Evolutionary conservation across 2,329 filamentous ascomycete species (phyloP).

Genomic region (Trichoderma sp.): DNA sequence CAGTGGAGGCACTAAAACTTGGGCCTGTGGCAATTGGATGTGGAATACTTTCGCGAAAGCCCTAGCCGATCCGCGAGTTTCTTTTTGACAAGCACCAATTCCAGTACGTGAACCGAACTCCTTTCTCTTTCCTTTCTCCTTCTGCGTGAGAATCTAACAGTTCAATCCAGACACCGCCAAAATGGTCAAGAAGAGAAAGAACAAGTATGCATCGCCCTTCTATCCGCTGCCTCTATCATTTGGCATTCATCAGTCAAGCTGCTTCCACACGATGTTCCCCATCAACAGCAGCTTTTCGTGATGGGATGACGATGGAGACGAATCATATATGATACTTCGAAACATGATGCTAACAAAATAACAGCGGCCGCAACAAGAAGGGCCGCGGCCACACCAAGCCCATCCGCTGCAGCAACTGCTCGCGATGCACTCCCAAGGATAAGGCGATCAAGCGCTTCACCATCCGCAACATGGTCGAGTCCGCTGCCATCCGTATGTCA

Average conservation of each 20-base stretch:
- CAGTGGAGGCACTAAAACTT: slow-evolving; percentile 13
- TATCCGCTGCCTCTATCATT: not conserved
- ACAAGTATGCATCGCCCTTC: slow-evolving; percentile 48
- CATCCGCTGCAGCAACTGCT: slow-evolving; percentile 76
- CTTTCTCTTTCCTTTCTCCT: slow-evolving; percentile 22
- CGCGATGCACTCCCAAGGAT: slow-evolving; percentile 93
- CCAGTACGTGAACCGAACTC: slow-evolving; percentile 29
- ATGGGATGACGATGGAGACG: not conserved
- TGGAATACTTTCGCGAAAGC: slow-evolving; percentile 20
- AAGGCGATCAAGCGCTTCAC: slow-evolving; percentile 99
- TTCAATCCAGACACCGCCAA: slow-evolving; percentile 53
- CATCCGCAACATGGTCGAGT: slow-evolving; percentile 99
- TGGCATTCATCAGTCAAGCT: not conserved
- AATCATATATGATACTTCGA: slow-evolving; percentile 21
- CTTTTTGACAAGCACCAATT: slow-evolving; percentile 22
- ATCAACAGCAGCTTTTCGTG: not conserved
- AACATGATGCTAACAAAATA: slow-evolving; percentile 23
- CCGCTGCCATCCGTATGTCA: slow-evolving; percentile 95
- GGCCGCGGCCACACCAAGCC: slow-evolving; percentile 99
- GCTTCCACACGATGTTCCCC: slow-evolving; percentile 28
- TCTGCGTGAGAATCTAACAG: slow-evolving; percentile 33
- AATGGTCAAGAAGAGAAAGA: slow-evolving; percentile 72
- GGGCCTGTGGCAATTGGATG: not conserved
- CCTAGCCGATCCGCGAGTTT: slow-evolving; percentile 15
- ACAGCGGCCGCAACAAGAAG: slow-evolving; percentile 98